Conservation (phyloP, 2,329 filamentous ascomycete genomes). For the Verticillium zaregamsianum region DNA sequence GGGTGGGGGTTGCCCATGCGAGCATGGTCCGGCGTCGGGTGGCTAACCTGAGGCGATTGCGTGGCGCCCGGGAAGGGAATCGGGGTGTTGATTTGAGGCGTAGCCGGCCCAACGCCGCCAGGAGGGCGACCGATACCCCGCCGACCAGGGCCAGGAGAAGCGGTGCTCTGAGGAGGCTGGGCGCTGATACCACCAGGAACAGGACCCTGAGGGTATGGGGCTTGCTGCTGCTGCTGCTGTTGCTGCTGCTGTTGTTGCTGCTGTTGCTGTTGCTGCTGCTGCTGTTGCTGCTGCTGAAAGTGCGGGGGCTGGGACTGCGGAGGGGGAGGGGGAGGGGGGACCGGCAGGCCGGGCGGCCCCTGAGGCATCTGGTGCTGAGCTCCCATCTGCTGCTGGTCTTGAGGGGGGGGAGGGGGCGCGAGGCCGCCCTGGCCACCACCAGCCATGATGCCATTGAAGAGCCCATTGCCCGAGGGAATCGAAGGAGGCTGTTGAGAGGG, state of each 20-base stretch:
- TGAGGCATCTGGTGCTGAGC: constrained; percentile 60
- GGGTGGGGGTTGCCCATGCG: constrained; percentile 42
- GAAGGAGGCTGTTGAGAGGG: constrained; percentile 83
- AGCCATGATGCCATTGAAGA: constrained; percentile 95
- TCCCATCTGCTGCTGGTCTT: constrained; percentile 58
- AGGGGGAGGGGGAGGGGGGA: constrained; percentile 53
- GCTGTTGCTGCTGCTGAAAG: constrained; percentile 62
- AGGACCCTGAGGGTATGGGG: constrained; percentile 58
- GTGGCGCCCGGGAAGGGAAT: constrained; percentile 80
- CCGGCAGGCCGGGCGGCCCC: constrained; percentile 64
- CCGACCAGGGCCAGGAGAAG: constrained; percentile 81
- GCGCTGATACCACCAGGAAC: constrained; percentile 69
- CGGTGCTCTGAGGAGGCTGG: constrained; percentile 78
- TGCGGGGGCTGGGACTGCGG: constrained; percentile 62
- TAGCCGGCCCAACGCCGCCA: constrained; percentile 65
- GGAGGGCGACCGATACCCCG: constrained; percentile 65
- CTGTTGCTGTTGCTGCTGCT: constrained; percentile 70
- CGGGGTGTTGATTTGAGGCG: constrained; percentile 85
- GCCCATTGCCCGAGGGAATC: constrained; percentile 84
- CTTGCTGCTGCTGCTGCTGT: constrained; percentile 67
- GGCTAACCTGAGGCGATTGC: constrained; percentile 81
- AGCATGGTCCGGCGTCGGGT: constrained; percentile 70
- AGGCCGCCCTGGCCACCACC: constrained; percentile 80
- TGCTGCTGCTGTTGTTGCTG: constrained; percentile 23
- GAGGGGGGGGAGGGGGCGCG: constrained; percentile 64